A percentile compares a stretch with the other conserved stretches of the same genome.
Conservation (phyloP, 176 grass and related monocot species). For the Canna indica region DNA sequence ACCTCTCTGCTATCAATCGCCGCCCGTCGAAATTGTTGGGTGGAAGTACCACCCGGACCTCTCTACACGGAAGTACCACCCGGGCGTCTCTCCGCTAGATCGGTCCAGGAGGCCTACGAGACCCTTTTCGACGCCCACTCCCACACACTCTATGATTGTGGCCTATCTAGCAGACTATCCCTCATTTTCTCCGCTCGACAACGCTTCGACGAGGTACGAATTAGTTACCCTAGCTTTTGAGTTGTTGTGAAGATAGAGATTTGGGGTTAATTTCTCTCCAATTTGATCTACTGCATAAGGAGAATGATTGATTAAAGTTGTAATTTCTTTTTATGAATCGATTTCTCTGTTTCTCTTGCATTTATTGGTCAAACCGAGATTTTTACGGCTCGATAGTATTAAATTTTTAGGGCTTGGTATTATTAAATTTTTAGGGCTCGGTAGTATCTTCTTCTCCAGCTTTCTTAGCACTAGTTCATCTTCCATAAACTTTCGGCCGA, state of each 20-base stretch:
- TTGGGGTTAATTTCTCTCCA: not conserved
- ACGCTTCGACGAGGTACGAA: not conserved
- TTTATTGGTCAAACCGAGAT: not conserved
- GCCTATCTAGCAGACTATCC: not conserved
- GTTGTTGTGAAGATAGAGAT: not conserved
- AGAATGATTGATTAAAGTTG: not conserved
- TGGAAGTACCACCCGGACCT: too few species aligned
- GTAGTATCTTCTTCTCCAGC: slow-evolving; percentile 44
- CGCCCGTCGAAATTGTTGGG: too few species aligned
- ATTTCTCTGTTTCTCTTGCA: not conserved
- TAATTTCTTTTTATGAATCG: not conserved
- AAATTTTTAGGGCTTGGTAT: not conserved
- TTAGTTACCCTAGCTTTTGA: not conserved
- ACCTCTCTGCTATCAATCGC: too few species aligned
- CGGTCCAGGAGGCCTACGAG: slow-evolving; percentile 18
- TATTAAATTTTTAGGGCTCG: too few species aligned
- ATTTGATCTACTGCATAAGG: too few species aligned
- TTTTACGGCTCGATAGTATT: not conserved
- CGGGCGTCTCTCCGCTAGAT: slow-evolving; percentile 3
- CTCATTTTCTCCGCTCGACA: slow-evolving; percentile 7
- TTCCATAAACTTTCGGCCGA: slow-evolving; percentile 43
- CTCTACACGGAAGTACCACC: slow-evolving; percentile 16
- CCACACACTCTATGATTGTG: slow-evolving; percentile 8
- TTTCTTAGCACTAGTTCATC: slow-evolving; percentile 37
- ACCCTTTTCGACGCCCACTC: slow-evolving; percentile 15